A percentile compares a stretch with the other conserved stretches of the same genome.
phyloP scores from a whole-genome alignment of 1,284 basidiomycete genomes.

The Marasmius oreades region DNA sequence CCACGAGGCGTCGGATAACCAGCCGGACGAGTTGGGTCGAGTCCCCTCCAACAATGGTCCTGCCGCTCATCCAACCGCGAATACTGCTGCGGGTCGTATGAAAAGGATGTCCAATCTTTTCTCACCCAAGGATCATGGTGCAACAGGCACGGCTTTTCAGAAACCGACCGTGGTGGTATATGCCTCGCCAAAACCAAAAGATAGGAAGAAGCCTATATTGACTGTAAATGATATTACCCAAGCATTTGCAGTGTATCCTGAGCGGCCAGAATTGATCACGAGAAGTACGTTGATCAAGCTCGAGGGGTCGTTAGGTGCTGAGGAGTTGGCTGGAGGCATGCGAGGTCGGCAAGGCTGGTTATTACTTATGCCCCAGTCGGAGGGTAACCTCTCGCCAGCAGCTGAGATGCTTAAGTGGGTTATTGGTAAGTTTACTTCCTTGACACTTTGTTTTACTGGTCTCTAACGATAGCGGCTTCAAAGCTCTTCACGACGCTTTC shows the following conservation, averaged over 20 bases:
- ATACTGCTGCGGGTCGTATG: slow-evolving; percentile 31
- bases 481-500: slow-evolving; percentile 85
- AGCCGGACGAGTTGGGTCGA: slow-evolving; percentile 9
- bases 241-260: slow-evolving; percentile 90
- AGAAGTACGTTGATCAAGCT: slow-evolving; percentile 87
- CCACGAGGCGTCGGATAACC: slow-evolving; percentile 28
- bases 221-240: slow-evolving; percentile 58
- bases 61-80: slow-evolving; percentile 13
- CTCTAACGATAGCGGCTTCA: slow-evolving; percentile 11
- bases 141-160: slow-evolving; percentile 26
- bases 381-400: slow-evolving; percentile 35
- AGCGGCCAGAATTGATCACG: slow-evolving; percentile 88
- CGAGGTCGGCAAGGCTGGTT: slow-evolving; percentile 74
- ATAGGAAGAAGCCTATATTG: slow-evolving; percentile 64
- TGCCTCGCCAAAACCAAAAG: slow-evolving; percentile 59
- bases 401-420: slow-evolving; percentile 94
- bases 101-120: slow-evolving; percentile 73
- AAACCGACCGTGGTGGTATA: slow-evolving; percentile 58
- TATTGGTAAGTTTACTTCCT: slow-evolving; percentile 55
- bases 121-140: slow-evolving; percentile 34
- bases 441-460: slow-evolving; percentile 1
- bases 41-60: slow-evolving; percentile 11
- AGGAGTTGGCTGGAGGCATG: slow-evolving; percentile 65
- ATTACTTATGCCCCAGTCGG: slow-evolving; percentile 82
- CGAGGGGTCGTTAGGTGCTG: slow-evolving; percentile 77